Conservation (phyloP, 257 asterid species). For the Nemophila menziesii region DNA sequence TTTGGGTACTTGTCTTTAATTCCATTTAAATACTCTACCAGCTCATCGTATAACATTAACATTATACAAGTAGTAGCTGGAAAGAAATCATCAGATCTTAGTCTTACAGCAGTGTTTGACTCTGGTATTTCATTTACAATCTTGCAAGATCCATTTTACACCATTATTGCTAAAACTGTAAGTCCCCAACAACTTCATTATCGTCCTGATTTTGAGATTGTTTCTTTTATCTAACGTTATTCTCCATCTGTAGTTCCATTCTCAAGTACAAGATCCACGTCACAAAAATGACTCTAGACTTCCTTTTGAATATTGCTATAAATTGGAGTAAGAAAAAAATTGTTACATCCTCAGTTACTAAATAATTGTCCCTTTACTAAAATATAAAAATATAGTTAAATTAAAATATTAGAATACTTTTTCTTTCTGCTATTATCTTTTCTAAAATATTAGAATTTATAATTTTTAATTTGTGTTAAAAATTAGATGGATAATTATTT, state of each 20-base stretch:
- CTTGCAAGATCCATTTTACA: conserved; percentile 70
- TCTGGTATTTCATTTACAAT: conserved; percentile 92
- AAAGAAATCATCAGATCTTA: conserved; percentile 31
- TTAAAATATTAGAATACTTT: too few species aligned
- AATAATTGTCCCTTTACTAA: too few species aligned
- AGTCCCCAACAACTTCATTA: conserved; percentile 13
- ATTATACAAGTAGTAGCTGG: conserved; percentile 61
- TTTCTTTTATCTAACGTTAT: background rate
- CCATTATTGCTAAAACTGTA: conserved; percentile 46
- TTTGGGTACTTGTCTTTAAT: background rate
- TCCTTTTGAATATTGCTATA: conserved; percentile 75
- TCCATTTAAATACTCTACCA: conserved; percentile 17
- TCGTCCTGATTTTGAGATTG: background rate
- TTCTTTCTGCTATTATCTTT: too few species aligned
- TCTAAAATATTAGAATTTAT: too few species aligned
- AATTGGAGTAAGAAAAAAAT: conserved; percentile 37
- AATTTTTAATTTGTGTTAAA: too few species aligned
- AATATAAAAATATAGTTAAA: too few species aligned
- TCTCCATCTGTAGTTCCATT: conserved; percentile 48
- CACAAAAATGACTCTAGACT: conserved; percentile 27
- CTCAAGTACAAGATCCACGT: conserved; percentile 47
- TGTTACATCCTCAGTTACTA: too few species aligned
- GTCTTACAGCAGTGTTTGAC: conserved; percentile 69
- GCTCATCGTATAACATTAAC: conserved; percentile 67
- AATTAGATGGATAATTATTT: too few species aligned